phyloP scores from a whole-genome alignment of 495 filamentous ascomycete genomes.

The Penicillium nucicola region DNA sequence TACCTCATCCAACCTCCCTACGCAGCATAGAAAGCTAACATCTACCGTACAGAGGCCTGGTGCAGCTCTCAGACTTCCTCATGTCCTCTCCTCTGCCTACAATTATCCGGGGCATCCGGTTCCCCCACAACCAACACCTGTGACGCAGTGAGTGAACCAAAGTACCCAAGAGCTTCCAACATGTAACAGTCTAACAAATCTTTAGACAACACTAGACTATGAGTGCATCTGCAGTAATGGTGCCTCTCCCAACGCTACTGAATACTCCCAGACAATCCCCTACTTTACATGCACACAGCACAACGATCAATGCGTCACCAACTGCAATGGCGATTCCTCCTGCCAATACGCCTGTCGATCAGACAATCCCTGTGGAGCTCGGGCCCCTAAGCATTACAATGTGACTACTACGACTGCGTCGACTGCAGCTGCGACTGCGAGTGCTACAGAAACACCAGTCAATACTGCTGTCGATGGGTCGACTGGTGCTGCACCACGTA shows the following conservation, averaged over 20 bases:
- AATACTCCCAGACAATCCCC: slow-evolving; percentile 84
- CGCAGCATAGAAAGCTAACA: slow-evolving; percentile 10
- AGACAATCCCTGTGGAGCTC: slow-evolving; percentile 78
- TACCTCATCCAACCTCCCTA: background rate
- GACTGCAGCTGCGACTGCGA: slow-evolving; percentile 37
- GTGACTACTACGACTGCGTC: slow-evolving; percentile 47
- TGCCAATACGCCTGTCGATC: slow-evolving; percentile 65
- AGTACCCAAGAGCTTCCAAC: background rate
- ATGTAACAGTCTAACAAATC: background rate
- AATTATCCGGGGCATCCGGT: slow-evolving; percentile 52
- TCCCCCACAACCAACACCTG: slow-evolving; percentile 61
- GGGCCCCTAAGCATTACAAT: slow-evolving; percentile 62
- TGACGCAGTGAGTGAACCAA: slow-evolving; percentile 57
- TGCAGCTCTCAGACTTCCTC: slow-evolving; percentile 62
- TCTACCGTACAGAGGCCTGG: slow-evolving; percentile 55
- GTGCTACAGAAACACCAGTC: slow-evolving; percentile 29
- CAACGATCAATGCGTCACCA: slow-evolving; percentile 65
- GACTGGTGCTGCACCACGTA: slow-evolving; percentile 18
- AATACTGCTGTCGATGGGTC: slow-evolving; percentile 15
- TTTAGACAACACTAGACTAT: slow-evolving; percentile 64
- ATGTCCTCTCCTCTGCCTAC: slow-evolving; percentile 78
- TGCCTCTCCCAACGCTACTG: slow-evolving; percentile 66
- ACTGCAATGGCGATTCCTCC: slow-evolving; percentile 53
- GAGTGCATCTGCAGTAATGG: slow-evolving; percentile 74
- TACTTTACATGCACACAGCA: slow-evolving; percentile 77